Conservation (phyloP, 345 rosid species). For the Trapa bicornis region DNA sequence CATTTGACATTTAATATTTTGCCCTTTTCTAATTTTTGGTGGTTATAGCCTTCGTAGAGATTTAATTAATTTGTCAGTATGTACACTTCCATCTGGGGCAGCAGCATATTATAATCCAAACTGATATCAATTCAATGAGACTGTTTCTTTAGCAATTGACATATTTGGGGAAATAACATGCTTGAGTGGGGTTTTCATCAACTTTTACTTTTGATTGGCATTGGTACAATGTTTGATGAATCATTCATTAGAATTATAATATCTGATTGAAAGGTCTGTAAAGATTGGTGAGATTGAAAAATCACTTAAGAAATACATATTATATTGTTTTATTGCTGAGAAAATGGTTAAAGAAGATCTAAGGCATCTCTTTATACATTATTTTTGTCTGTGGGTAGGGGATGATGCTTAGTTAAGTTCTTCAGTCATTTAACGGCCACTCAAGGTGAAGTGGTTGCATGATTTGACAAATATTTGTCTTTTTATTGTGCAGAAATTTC, state of each 20-base stretch:
- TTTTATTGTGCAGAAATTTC: slow-evolving; percentile 48
- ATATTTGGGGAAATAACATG: too few species aligned
- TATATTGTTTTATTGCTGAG: not conserved
- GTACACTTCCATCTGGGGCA: too few species aligned
- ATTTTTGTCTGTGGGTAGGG: not conserved
- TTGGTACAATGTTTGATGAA: too few species aligned
- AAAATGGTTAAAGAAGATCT: not conserved
- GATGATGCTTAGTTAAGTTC: not conserved
- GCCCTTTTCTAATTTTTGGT: not conserved
- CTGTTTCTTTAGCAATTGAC: too few species aligned
- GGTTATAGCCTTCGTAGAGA: not conserved
- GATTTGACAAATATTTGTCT: not conserved
- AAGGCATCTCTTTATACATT: not conserved
- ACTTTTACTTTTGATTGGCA: too few species aligned
- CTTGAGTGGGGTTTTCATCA: too few species aligned
- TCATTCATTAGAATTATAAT: too few species aligned
- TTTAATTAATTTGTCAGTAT: too few species aligned
- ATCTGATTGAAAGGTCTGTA: too few species aligned
- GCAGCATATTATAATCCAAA: too few species aligned
- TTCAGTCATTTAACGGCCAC: not conserved
- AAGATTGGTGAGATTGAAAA: not conserved
- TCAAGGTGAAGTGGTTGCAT: not conserved
- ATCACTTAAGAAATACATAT: not conserved
- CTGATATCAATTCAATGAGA: too few species aligned
- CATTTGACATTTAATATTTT: not conserved